Evolutionary conservation across 75 land plant genomes (phyloP).

Genomic region (Sequoiadendron giganteum): DNA sequence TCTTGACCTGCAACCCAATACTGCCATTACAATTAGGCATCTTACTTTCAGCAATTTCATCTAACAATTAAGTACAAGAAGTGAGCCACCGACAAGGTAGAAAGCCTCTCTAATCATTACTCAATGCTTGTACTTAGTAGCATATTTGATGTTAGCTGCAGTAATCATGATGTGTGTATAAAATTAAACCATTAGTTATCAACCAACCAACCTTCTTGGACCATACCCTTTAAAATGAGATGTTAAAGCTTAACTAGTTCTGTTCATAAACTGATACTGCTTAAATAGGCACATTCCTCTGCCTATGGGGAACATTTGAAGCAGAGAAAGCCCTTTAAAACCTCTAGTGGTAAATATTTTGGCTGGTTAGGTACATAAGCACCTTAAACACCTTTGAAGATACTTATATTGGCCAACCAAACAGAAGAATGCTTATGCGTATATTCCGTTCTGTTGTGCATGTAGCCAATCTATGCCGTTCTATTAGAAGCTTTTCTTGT

Average conservation of each 20-base stretch:
- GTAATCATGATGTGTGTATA: background rate
- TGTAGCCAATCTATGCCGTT: too few relatives aligned
- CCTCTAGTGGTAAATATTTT: too few relatives aligned
- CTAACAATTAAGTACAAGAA: background rate
- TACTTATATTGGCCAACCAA: background rate
- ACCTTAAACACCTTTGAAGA: too few relatives aligned
- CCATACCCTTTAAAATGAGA: background rate
- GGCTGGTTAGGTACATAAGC: too few relatives aligned
- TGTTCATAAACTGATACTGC: background rate
- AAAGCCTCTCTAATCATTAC: background rate
- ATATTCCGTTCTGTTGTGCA: too few relatives aligned
- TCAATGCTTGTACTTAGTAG: background rate
- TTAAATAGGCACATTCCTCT: background rate
- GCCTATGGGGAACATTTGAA: background rate
- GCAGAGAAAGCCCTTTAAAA: background rate
- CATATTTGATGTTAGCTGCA: background rate
- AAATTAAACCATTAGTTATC: background rate
- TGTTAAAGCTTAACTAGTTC: background rate
- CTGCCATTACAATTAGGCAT: background rate
- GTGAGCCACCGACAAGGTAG: background rate
- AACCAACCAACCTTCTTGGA: background rate
- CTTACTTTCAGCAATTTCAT: background rate
- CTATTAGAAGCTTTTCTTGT: conserved; percentile 22
- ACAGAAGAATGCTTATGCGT: too few relatives aligned
- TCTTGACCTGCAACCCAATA: too few relatives aligned